These are phyloP conservation scores for Tephrocybe sp. DNA, from an alignment of 768 basidiomycete genomes.

Conservation along the genomic window DNA sequence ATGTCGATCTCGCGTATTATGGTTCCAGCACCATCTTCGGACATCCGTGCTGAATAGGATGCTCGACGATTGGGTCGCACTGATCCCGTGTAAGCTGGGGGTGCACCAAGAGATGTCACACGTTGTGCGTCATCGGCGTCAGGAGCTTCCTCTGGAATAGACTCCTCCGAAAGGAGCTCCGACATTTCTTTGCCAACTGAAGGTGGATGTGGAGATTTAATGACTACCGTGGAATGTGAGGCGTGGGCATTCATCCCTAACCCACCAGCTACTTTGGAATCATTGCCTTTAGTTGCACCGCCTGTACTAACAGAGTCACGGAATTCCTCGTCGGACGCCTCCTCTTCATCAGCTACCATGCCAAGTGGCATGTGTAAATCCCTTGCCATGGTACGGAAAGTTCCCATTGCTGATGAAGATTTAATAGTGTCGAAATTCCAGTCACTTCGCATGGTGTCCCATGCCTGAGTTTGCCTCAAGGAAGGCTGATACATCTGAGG, in stretches of 20 bases:
- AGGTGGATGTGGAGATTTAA: conserved; percentile 44
- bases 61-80: conserved; percentile 62
- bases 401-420: conserved; percentile 70
- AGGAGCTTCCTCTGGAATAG: conserved; percentile 40
- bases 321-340: conserved; percentile 37
- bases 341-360: conserved; percentile 58
- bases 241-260: conserved; percentile 53
- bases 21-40: conserved; percentile 62
- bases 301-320: conserved; percentile 56
- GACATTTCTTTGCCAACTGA: conserved; percentile 38
- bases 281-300: conserved; percentile 65
- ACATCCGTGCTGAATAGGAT: conserved; percentile 76
- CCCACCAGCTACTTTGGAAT: conserved; percentile 34
- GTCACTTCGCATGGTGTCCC: conserved; percentile 88
- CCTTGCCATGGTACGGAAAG: conserved; percentile 68
- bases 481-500: conserved; percentile 55
- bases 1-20: conserved; percentile 78
- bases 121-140: conserved; percentile 28
- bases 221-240: conserved; percentile 70
- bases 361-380: conserved; percentile 56
- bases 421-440: conserved; percentile 95
- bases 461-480: conserved; percentile 53
- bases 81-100: conserved; percentile 74
- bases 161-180: conserved; percentile 29
- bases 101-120: conserved; percentile 46